Conservation (phyloP, 768 basidiomycete species). For the Pisolithus marmoratus region DNA sequence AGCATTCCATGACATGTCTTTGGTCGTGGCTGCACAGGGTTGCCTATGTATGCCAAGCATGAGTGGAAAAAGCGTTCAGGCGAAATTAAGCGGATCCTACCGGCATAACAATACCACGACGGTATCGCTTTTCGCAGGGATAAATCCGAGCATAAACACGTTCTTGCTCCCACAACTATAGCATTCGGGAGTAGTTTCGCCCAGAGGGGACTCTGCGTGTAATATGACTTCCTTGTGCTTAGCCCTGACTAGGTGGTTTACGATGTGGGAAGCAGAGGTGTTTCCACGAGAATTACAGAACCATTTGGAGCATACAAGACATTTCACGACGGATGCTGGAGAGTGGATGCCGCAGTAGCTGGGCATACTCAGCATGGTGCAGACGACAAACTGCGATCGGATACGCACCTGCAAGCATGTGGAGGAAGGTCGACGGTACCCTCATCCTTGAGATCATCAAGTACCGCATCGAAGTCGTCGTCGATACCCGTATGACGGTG, state of each 20-base stretch:
- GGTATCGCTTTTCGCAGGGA: slow-evolving; percentile 98
- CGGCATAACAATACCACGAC: slow-evolving; percentile 96
- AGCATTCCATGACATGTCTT: slow-evolving; percentile 99
- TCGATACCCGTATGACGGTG: slow-evolving; percentile 41
- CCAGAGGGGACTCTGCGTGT: slow-evolving; percentile 91
- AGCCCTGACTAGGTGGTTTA: slow-evolving; percentile 97
- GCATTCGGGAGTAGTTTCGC: slow-evolving; percentile 97
- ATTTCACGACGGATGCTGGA: slow-evolving; percentile 95
- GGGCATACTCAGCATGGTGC: slow-evolving; percentile 6
- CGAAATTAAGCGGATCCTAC: slow-evolving; percentile 39
- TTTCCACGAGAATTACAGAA: slow-evolving; percentile 99
- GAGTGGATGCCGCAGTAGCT: slow-evolving; percentile 99
- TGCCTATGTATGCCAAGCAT: slow-evolving; percentile 47
- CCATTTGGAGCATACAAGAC: slow-evolving; percentile 88
- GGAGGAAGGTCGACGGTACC: slow-evolving; percentile 72
- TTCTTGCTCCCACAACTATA: slow-evolving; percentile 99
- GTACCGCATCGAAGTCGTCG: slow-evolving; percentile 85
- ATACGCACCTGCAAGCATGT: slow-evolving; percentile 89
- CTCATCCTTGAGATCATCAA: slow-evolving; percentile 87
- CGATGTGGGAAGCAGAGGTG: slow-evolving; percentile 97
- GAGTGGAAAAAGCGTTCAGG: neutral
- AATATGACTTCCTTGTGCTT: slow-evolving; percentile 99
- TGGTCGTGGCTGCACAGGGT: slow-evolving; percentile 95
- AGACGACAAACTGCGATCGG: neutral
- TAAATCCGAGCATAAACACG: slow-evolving; percentile 98